phyloP scores from a whole-genome alignment of 108 stramenopile species.

The Cyclostephanos tholiformis region DNA sequence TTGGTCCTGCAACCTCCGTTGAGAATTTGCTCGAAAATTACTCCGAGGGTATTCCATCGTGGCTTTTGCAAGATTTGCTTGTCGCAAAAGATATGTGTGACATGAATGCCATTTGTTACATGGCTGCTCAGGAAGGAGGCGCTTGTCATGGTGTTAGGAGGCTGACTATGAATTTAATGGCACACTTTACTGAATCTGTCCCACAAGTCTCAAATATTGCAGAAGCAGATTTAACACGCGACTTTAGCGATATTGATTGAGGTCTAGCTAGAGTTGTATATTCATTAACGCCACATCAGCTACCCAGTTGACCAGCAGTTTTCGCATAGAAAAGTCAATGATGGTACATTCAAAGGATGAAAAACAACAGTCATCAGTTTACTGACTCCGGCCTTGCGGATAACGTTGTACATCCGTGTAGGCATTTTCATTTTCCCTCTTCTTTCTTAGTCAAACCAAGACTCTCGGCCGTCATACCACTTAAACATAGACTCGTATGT shows the following conservation, averaged over 20 bases:
- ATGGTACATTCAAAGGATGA: too few relatives aligned
- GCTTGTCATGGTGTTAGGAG: constrained; percentile 1
- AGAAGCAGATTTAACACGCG: neutral
- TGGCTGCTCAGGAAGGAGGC: neutral
- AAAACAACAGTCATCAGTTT: too few relatives aligned
- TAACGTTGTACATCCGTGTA: too few relatives aligned
- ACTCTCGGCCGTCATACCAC: constrained; percentile 35
- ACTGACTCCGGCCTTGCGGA: too few relatives aligned
- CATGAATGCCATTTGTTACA: neutral
- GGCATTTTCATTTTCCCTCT: constrained; percentile 4
- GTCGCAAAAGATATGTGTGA: neutral
- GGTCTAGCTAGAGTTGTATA: too few relatives aligned
- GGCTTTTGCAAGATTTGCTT: constrained; percentile 13
- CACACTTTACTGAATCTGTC: neutral
- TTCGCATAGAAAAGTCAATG: too few relatives aligned
- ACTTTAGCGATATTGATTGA: constrained; percentile 5
- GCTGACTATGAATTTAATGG: constrained; percentile 3
- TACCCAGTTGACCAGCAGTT: too few relatives aligned
- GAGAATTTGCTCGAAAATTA: neutral
- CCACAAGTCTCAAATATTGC: neutral
- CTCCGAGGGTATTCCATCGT: neutral
- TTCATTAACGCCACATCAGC: too few relatives aligned
- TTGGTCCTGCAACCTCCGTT: neutral
- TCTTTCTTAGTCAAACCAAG: constrained; percentile 23
- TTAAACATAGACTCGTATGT: constrained; percentile 27